Conservation (phyloP, 2,329 filamentous ascomycete genomes). For the Talaromyces sp. region DNA sequence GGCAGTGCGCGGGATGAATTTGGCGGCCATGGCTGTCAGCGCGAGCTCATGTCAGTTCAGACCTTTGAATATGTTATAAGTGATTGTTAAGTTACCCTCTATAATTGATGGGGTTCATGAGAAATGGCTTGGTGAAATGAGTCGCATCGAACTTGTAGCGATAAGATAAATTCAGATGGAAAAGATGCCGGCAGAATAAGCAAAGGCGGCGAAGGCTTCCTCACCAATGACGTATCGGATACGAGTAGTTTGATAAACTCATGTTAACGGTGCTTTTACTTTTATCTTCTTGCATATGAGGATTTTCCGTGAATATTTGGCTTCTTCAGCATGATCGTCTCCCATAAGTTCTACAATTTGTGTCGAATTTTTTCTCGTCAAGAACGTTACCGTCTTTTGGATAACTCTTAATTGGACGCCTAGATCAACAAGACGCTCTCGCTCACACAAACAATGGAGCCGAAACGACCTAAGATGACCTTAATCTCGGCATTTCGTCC, state of each 20-base stretch:
- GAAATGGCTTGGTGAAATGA: neutral
- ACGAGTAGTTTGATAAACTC: neutral
- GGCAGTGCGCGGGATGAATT: slow-evolving; percentile 66
- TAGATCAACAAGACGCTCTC: neutral
- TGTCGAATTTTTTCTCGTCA: neutral
- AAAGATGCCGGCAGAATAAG: neutral
- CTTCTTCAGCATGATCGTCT: neutral
- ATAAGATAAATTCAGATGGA: neutral
- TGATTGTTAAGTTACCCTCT: neutral
- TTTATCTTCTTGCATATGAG: neutral
- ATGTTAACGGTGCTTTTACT: neutral
- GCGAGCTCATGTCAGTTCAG: neutral
- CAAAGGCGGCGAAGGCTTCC: neutral
- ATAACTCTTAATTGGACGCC: neutral
- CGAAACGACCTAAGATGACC: slow-evolving; percentile 16
- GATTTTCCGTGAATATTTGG: neutral
- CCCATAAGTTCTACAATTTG: neutral
- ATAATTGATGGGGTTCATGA: neutral
- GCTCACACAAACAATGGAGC: neutral
- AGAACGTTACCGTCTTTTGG: neutral
- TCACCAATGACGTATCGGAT: neutral
- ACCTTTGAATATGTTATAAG: neutral
- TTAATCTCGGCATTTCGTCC: slow-evolving; percentile 31
- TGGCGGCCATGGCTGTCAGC: slow-evolving; percentile 9
- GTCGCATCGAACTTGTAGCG: neutral